phyloP scores from a whole-genome alignment of 305 asterid genomes.

The Coffea humblotiana region DNA sequence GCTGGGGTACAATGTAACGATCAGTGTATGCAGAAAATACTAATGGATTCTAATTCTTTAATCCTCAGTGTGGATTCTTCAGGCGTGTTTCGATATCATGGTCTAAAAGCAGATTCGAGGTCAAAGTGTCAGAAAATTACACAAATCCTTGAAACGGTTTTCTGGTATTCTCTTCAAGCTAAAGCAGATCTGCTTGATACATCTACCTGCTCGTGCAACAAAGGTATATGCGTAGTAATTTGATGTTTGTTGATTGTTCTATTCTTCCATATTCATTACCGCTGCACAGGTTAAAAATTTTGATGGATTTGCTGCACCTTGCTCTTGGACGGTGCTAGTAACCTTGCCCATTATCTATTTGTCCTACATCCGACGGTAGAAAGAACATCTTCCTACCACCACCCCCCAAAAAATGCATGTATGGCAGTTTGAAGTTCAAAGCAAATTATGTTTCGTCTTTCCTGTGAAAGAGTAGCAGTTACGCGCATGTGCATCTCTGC shows the following conservation, averaged over 20 bases:
- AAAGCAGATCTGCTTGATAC: neutral
- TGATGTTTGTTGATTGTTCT: neutral
- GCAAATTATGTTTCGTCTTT: too few species aligned
- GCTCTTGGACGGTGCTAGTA: too few species aligned
- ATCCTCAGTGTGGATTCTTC: neutral
- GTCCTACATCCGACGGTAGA: too few species aligned
- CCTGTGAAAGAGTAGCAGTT: too few species aligned
- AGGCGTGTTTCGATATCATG: neutral
- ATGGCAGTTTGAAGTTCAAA: too few species aligned
- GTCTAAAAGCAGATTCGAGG: neutral
- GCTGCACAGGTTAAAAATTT: neutral
- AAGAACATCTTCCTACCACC: too few species aligned
- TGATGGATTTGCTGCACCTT: too few species aligned
- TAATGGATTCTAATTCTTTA: neutral
- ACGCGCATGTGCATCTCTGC: too few species aligned
- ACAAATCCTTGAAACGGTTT: neutral
- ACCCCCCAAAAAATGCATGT: too few species aligned
- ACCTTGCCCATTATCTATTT: too few species aligned
- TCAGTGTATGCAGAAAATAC: constrained; percentile 2
- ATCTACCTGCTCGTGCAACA: neutral
- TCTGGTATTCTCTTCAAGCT: neutral
- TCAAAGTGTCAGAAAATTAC: neutral
- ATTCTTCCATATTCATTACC: neutral
- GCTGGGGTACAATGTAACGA: neutral
- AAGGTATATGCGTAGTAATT: neutral